Evolutionary conservation across 345 rosid genomes (phyloP).

Genomic region (Rhizophora mangle): DNA sequence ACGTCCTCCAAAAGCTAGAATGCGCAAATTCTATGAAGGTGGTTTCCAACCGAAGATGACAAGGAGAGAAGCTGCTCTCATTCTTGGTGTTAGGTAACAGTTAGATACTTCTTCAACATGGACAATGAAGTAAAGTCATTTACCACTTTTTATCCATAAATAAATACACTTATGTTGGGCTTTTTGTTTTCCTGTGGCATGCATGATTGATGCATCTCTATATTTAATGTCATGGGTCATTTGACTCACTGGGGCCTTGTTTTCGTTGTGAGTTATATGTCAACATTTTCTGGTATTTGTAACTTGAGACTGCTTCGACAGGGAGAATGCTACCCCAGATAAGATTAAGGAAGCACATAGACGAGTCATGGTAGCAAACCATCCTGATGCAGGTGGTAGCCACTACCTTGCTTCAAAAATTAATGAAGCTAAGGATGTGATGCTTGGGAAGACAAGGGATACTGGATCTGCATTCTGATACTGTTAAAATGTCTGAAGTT

Average conservation of each 20-base stretch:
- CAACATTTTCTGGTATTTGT: no score
- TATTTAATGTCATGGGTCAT: no score
- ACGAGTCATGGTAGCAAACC: constrained; percentile 90
- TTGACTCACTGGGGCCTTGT: no score
- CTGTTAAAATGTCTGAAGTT: no score
- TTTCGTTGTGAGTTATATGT: no score
- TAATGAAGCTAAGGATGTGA: constrained; percentile 79
- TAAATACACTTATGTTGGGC: no score
- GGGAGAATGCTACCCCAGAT: constrained; percentile 60
- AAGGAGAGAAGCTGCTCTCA: constrained; percentile 74
- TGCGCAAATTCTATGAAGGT: constrained; percentile 68
- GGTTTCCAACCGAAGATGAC: constrained; percentile 85
- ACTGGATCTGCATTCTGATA: constrained; percentile 65
- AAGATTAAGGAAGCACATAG: constrained; percentile 90
- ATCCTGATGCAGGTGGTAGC: constrained; percentile 92
- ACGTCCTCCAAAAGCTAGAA: constrained; percentile 49
- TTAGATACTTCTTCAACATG: not conserved
- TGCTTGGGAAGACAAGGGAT: constrained; percentile 72
- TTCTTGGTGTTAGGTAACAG: constrained; percentile 66
- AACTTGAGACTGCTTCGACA: constrained; percentile 23
- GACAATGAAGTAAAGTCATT: no score
- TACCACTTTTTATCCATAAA: no score
- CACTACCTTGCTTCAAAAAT: constrained; percentile 90
- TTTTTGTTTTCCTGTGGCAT: no score
- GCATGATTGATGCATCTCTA: no score